Evolutionary conservation across 148 eudicot species (phyloP).

Genomic region (Spergularia marina): DNA sequence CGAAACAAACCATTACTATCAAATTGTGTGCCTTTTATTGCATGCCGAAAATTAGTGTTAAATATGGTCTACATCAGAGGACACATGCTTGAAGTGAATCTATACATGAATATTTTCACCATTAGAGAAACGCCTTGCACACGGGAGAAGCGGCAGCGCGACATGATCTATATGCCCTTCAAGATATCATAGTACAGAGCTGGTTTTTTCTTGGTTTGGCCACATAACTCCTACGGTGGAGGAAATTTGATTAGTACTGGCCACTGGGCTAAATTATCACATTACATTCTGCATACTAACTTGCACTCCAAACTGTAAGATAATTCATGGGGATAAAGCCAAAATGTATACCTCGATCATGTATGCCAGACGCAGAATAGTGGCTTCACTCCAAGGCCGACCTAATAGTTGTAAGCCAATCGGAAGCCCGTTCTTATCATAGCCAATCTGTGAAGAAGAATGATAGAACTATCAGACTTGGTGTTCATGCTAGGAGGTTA

Average conservation of each 20-base stretch:
- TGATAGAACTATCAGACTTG: not conserved
- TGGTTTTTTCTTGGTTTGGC: conserved; percentile 63
- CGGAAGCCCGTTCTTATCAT: conserved; percentile 91
- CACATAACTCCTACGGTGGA: conserved; percentile 49
- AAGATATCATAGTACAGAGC: conserved; percentile 54
- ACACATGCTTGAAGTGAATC: not conserved
- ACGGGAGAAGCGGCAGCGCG: not conserved
- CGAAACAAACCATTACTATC: too few relatives aligned
- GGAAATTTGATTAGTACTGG: not conserved
- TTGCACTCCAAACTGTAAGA: not conserved
- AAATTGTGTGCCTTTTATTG: too few relatives aligned
- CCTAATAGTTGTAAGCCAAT: conserved; percentile 91
- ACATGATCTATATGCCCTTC: conserved; percentile 40
- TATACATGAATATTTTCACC: not conserved
- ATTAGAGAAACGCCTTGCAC: not conserved
- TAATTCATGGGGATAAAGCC: not conserved
- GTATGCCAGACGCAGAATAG: conserved; percentile 82
- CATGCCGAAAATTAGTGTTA: not conserved
- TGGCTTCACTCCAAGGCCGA: conserved; percentile 92
- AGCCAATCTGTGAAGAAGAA: conserved; percentile 64
- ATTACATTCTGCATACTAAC: not conserved
- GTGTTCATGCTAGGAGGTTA: not conserved
- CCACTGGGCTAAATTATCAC: not conserved
- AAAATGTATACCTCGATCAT: conserved; percentile 55
- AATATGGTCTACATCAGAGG: not conserved